Evolutionary conservation across 805 yeast species (phyloP), one percentile per base, ranked within the genome.

Genomic region (Metschnikowia picachoensis): DNA sequence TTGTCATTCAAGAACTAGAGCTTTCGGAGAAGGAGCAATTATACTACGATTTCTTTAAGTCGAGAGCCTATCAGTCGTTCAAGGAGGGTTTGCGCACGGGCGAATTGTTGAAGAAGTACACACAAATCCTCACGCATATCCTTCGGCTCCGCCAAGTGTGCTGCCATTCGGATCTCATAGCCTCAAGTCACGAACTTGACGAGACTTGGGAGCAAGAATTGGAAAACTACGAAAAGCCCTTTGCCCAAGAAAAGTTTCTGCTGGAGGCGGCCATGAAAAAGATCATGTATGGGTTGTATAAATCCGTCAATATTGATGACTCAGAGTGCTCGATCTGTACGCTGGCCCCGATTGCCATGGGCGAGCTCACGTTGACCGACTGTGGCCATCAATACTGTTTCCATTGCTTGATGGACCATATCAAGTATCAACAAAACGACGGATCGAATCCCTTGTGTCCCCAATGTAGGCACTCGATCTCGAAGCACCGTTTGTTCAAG

Each of bases 301-400:
- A 51, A 0, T 53, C 51, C 37, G 52, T 75, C n/a, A 41, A 61
- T 34, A 44, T 78, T 3, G 66, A 64, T 2, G 75, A 74, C 10
- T 62, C 79, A 1, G 97, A 90, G 62, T 91, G 98, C 57, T 82
- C 95, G 0, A 87, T 91, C 20, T 92, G 98, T 63, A 82, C 89
- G 0, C 76, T 82, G 2, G 79, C 79, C 27, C 83, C 88, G 0
- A 82, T 87, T 14, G 68, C 73, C 1, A 54, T 74, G 2, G 66
- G 73, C 1, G 79, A 80, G 28, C 71, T 79, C 36, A 73, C 82
- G 0, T 74, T 92, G 11, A 80, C 91, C 0, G 82, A 80, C 32
- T 92, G 98, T 67, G 84, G 86, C 28, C 98, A 92, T 64, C 66
- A 81, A 37, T 89, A 83, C 51, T 92, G 97, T 61, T 66, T 82